Base-by-base conservation (phyloP, 73 alveolate species). In the Breviolum minutum region DNA sequence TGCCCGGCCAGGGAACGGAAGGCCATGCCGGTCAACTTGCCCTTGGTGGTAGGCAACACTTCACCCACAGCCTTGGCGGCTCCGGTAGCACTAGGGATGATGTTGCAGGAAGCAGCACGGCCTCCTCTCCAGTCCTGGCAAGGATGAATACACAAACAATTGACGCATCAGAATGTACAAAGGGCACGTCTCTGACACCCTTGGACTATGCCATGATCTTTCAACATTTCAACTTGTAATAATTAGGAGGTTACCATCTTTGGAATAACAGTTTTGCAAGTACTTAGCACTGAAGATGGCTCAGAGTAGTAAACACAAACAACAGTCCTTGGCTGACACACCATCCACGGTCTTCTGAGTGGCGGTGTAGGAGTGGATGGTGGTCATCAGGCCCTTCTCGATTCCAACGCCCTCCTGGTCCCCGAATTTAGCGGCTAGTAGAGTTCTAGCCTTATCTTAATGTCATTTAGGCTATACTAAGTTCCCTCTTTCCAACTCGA, bases 61-160 rank as follows among this genome's bases (percentile, higher is more conserved):
- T 73, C 27, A 40, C 54, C 82, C 82, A 73, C 82, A 73, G 82
- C 82, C 82, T 73, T 73, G 82, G 82, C 82, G 27, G 82, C 82
- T 26, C 82, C 82, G 17, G 82, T 73, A 79, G 99, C 85, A 71
- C 99, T 99, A 64, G 99, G 99, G 95, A 99, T 99, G 95, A 99
- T 99, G 99, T 99, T 99, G 92, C 99, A 99, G 24, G 99, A 98
- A 48, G 99, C 99, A 77, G 99, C 99, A 92, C 99, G 99, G 86
- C 99, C 99, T 61, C 99, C 99, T 98, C 99, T 99, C 99, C 99
- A 99, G 99, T 99, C 99, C 96, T 99, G 99, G 54, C 54, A 40
- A n/a, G n/a, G n/a, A n/a, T n/a, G n/a, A n/a, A n/a, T n/a, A n/a
- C n/a, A n/a, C n/a, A n/a, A 3, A 40, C 54, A 40, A 40, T 40